phyloP scores from a whole-genome alignment of 306 rosid genomes.

The Vigna nakashimae region DNA sequence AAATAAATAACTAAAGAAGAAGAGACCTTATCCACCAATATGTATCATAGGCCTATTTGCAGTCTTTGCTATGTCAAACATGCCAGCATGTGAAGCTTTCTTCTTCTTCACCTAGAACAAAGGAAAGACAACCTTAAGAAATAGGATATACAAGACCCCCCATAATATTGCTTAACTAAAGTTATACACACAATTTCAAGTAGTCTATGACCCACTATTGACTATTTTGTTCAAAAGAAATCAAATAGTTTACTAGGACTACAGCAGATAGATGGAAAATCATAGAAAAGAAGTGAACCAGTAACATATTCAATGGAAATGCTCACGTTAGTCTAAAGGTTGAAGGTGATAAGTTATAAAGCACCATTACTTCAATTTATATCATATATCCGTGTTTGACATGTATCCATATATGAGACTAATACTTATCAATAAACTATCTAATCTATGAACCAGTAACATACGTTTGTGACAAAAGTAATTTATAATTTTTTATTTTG shows the following conservation, averaged over 20 bases:
- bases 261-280: not conserved
- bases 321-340: not conserved
- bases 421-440: too few species aligned
- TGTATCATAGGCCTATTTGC: slow-evolving; percentile 97
- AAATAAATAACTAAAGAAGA: not conserved
- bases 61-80: slow-evolving; percentile 91
- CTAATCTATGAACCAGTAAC: too few species aligned
- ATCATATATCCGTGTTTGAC: too few species aligned
- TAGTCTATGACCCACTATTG: slow-evolving; percentile 1
- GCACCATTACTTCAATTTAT: too few species aligned
- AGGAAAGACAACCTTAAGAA: slow-evolving; percentile 20
- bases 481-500: too few species aligned
- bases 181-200: not conserved
- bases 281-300: not conserved
- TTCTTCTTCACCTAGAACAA: slow-evolving; percentile 82
- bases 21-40: slow-evolving; percentile 84
- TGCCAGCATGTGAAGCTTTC: slow-evolving; percentile 96
- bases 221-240: slow-evolving; percentile 25
- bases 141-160: not conserved
- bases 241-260: slow-evolving; percentile 1
- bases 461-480: too few species aligned
- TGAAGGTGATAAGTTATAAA: not conserved
- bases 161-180: not conserved
- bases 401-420: too few species aligned
- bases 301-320: not conserved